phyloP scores from a whole-genome alignment of 2,329 filamentous ascomycete genomes.

The Trichoderma gracile region DNA sequence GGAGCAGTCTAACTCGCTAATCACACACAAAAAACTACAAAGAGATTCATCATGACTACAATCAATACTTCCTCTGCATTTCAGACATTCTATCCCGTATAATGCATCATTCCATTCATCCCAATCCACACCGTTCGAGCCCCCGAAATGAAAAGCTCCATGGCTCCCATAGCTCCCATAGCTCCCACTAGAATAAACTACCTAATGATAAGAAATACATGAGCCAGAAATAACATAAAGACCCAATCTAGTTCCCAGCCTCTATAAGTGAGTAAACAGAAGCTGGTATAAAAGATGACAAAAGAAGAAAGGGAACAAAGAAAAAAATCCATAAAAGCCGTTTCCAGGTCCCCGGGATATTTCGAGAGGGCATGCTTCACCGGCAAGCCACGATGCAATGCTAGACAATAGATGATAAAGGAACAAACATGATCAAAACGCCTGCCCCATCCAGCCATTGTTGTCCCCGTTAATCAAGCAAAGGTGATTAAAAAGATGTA shows the following conservation, averaged over 20 bases:
- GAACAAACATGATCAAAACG: constrained; percentile 8
- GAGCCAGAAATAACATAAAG: neutral
- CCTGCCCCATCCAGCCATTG: neutral
- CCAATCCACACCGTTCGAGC: neutral
- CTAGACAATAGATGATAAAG: neutral
- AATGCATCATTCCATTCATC: neutral
- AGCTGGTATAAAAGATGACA: neutral
- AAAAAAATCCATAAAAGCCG: neutral
- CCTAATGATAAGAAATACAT: neutral
- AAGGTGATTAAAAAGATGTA: neutral
- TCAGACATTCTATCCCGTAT: neutral
- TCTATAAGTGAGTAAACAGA: neutral
- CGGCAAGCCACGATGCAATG: constrained; percentile 13
- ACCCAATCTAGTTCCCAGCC: constrained; percentile 14
- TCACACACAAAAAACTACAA: no score
- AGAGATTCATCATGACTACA: neutral
- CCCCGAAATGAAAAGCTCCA: neutral
- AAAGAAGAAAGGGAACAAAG: neutral
- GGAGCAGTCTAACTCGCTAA: no score
- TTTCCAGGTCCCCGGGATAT: constrained; percentile 4
- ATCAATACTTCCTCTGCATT: neutral
- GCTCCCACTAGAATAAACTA: neutral
- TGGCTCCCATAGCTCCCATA: neutral
- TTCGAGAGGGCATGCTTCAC: constrained; percentile 1
- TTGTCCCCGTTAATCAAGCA: neutral